A percentile compares a stretch with the other conserved stretches of the same genome.
Conservation (phyloP, 352 stramenopile genomes). For the Globisporangium yorkense region DNA sequence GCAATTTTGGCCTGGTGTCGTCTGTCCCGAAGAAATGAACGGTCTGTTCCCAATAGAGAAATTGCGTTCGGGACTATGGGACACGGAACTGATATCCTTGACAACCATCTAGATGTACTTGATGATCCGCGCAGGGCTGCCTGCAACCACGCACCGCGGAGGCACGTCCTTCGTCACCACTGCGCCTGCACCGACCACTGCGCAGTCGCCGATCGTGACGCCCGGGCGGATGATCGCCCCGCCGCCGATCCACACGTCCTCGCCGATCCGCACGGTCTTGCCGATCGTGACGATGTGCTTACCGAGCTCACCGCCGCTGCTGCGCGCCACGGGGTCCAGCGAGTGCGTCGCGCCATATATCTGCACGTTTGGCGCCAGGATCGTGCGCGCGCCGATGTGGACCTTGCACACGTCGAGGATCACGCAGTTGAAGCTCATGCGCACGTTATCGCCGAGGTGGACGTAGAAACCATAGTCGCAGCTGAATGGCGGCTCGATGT, state of each 20-base stretch:
- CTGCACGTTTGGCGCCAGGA: constrained; percentile 73
- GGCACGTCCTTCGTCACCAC: constrained; percentile 80
- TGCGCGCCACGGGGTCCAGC: constrained; percentile 36
- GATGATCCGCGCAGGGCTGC: constrained; percentile 49
- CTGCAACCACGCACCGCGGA: constrained; percentile 51
- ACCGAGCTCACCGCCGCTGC: constrained; percentile 43
- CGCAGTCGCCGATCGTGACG: constrained; percentile 52
- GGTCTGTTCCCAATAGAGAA: too few species aligned
- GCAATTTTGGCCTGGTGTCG: too few species aligned
- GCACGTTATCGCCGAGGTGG: constrained; percentile 59
- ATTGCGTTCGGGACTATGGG: too few species aligned
- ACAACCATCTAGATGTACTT: too few species aligned
- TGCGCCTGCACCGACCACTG: constrained; percentile 65
- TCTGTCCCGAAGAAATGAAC: constrained; percentile 18
- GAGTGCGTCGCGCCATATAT: constrained; percentile 81
- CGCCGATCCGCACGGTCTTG: constrained; percentile 53
- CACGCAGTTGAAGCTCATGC: constrained; percentile 88
- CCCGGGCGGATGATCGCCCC: constrained; percentile 58
- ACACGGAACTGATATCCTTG: too few species aligned
- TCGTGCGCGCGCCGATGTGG: constrained; percentile 63
- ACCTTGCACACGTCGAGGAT: constrained; percentile 80
- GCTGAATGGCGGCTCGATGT: constrained; percentile 81
- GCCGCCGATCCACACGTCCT: constrained; percentile 84
- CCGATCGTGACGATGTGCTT: constrained; percentile 14
- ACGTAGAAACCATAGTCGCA: constrained; percentile 89